Base-by-base conservation (phyloP, 176 grass and related monocot species). In the Chrysopogon serrulatus region DNA sequence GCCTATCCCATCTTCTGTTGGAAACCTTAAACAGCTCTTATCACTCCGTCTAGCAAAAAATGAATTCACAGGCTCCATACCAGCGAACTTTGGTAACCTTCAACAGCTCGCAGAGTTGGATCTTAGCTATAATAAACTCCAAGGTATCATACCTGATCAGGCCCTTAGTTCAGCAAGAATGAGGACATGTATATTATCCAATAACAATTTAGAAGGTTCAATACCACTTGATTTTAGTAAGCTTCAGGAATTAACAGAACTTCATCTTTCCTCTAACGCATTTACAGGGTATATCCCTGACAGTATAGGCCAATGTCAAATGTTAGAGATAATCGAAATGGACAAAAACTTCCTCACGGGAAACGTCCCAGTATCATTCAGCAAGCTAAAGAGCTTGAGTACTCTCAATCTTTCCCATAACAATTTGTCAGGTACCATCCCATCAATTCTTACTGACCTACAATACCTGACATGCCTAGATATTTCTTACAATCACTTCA, bases 391-490 rank as follows among this genome's bases (percentile, higher is more conserved):
- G 40, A 77, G 69, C 5, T 54, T 94, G 36, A 43, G 4, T 11
- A 13, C 23, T 28, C 32, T 91, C 1, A 84, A 94, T 74, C 54
- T 91, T 61, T 94, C 92, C 4, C 36, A 37, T 6, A 94, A 94
- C 34, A 79, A 73, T 4, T 80, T 94, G 26, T 91, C 79, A 8
- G 89, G 86, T 8, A 1, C 15, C 47, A 73, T 91, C 14, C 92
- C 89, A 3, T 4, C 12, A 21, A 18, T 21, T 26, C 11, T 94
- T 2, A 11, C 17, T 44, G 16, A 8, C 24, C 69, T 86, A 3
- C 7, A 6, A 7, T 15, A 8, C 54, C 23, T 91, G 42, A 7
- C 10, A 3, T 1, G 41, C 15, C n/a, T 94, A 2, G 86, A 91
- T 17, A 57, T 94, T 0, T 91, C 89, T 0, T 54, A 80, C 1